phyloP scores from a whole-genome alignment of 2,329 filamentous ascomycete species.

The Aspergillus viridinutans region DNA sequence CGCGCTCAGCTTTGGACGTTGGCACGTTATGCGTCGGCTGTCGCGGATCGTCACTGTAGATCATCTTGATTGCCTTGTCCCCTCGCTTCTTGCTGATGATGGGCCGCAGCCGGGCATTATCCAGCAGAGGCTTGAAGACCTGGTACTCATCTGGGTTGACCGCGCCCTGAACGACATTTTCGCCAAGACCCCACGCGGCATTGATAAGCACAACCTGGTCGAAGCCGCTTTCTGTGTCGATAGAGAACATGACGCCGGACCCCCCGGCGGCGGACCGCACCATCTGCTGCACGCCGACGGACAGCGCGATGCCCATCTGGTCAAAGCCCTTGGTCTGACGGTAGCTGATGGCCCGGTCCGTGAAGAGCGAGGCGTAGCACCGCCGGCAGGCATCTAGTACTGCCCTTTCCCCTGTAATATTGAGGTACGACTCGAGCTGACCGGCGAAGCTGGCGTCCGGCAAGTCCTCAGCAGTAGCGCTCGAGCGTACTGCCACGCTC shows the following conservation, averaged over 20 bases:
- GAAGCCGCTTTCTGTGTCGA: slow-evolving; percentile 39
- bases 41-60: slow-evolving; percentile 26
- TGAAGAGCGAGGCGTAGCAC: slow-evolving; percentile 40
- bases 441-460: slow-evolving; percentile 39
- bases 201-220: slow-evolving; percentile 41
- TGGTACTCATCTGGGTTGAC: slow-evolving; percentile 41
- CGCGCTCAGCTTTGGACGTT: slow-evolving; percentile 34
- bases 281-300: slow-evolving; percentile 24
- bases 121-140: slow-evolving; percentile 36
- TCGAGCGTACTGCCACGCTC: slow-evolving; percentile 38
- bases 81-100: slow-evolving; percentile 36
- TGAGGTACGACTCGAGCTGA: slow-evolving; percentile 37
- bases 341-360: slow-evolving; percentile 37
- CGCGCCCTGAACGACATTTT: slow-evolving; percentile 37
- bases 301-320: slow-evolving; percentile 17
- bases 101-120: slow-evolving; percentile 20
- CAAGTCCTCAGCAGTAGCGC: slow-evolving; percentile 39
- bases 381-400: slow-evolving; percentile 33
- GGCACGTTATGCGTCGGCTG: slow-evolving; percentile 33
- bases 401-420: slow-evolving; percentile 28
- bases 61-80: slow-evolving; percentile 33
- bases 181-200: slow-evolving; percentile 36
- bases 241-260: slow-evolving; percentile 41
- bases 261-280: slow-evolving; percentile 32
- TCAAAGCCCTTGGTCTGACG: slow-evolving; percentile 20